Evolutionary conservation across 768 basidiomycete species (phyloP).

Genomic region (Tylopilus subfusipes): DNA sequence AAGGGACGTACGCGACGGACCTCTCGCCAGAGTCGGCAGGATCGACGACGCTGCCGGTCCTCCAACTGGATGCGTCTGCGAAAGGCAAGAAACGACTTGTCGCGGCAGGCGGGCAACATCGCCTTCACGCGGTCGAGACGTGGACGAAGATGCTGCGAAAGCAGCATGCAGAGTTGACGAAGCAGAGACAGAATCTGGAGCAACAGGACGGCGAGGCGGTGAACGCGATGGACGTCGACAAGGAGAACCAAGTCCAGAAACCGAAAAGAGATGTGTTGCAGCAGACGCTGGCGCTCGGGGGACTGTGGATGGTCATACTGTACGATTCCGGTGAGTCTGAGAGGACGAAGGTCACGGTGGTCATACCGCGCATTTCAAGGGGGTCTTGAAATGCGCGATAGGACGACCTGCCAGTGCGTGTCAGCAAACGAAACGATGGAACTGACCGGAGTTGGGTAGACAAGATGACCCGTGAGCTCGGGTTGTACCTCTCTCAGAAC

Average conservation of each 20-base stretch:
- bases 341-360: no score
- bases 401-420: no score
- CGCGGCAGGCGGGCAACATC: neutral
- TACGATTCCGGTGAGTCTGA: neutral
- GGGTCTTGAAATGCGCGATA: no score
- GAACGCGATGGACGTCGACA: neutral
- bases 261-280: neutral
- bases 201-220: neutral
- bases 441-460: no score
- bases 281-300: neutral
- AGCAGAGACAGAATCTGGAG: neutral
- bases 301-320: neutral
- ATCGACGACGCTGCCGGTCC: neutral
- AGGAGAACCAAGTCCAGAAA: neutral
- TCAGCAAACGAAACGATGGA: no score
- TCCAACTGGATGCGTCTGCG: neutral
- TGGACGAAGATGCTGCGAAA: neutral
- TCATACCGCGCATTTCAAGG: no score
- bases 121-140: neutral
- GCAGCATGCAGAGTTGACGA: neutral
- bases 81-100: neutral
- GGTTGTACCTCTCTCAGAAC: no score
- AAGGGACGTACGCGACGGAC: neutral
- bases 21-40: neutral
- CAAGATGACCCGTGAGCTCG: no score